Conservation (phyloP, 2,329 filamentous ascomycete species). For the Colletotrichum higginsianum region DNA sequence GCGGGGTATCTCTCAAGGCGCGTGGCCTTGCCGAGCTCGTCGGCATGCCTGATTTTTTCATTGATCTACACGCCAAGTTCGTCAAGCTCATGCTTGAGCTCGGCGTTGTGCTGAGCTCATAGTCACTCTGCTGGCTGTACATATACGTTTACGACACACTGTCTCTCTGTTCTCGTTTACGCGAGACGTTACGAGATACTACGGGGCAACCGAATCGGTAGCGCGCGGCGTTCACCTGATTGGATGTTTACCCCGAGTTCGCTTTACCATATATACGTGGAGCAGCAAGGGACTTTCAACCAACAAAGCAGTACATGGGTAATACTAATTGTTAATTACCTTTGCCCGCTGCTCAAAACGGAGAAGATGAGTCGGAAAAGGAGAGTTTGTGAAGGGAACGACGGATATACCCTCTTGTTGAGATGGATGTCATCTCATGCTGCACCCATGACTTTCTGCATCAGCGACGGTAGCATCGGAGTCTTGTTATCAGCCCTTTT, state of each 20-base stretch:
- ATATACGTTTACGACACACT: conserved; percentile 25
- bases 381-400: conserved; percentile 3
- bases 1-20: conserved; percentile 69
- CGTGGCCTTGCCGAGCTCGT: conserved; percentile 76
- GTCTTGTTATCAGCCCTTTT: conserved; percentile 1
- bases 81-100: conserved; percentile 74
- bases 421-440: conserved; percentile 7
- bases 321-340: conserved; percentile 41
- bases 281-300: neutral
- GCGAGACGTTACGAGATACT: neutral
- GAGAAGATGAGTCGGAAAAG: neutral
- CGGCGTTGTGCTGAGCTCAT: conserved; percentile 68
- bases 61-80: conserved; percentile 75
- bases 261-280: neutral
- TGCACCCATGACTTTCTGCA: conserved; percentile 33
- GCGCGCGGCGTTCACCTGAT: conserved; percentile 11
- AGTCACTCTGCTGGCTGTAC: conserved; percentile 32
- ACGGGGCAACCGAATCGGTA: neutral
- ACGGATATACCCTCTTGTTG: conserved; percentile 35
- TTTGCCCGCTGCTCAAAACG: conserved; percentile 25
- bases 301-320: conserved; percentile 39
- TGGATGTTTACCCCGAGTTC: neutral
- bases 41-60: conserved; percentile 77
- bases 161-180: neutral
- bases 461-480: conserved; percentile 38